Evolutionary conservation across 345 rosid species (phyloP), one percentile per base, ranked within the genome.

Genomic region (Citrus glauca): DNA sequence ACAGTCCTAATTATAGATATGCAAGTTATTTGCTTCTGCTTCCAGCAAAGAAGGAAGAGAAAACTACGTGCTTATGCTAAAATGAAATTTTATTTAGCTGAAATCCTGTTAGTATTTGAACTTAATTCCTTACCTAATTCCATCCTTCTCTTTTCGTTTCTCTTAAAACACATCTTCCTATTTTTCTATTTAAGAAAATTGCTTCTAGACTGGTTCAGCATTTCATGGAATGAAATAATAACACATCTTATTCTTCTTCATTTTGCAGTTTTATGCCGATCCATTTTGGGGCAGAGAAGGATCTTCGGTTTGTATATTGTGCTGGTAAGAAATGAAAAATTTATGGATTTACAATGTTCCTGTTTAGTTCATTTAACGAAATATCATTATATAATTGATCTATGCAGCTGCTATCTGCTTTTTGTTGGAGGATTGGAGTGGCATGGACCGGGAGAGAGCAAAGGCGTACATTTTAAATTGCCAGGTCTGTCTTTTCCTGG

Each of bases 251-350:
- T 74, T 42, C 72, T 78, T 74, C 16, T 76, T 69, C 62, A 74
- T 74, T 80, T 76, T 81, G 35, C 88, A 96, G 99, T 81, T 94
- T 92, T 87, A 89, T 92, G 87, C 97, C 98, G 10, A 79, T 92
- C 77, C 97, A 92, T 87, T 82, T 75, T 77, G 95, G 98, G 55
- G 98, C 94, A 24, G 98, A 96, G 86, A 89, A 76, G 65, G 97
- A 92, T 85, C 97, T 96, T 80, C 92, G 95, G 28, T 96, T 96
- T 81, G 78, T 90, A 48, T 96, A 91, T 78, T 96, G 98, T 87
- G 97, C 98, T 63, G 95, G 99, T 94, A 87, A 89, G 98, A 59
- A 85, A 17, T 70, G 72, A 78, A 68, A 75, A 73, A 10, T 11
- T 59, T 61, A 38, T 74, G 55, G 27, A 72, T 66, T 63, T 67